A percentile compares a stretch with the other conserved stretches of the same genome.
Conservation (phyloP, 805 yeast species). For the Hanseniaspora osmophila region DNA sequence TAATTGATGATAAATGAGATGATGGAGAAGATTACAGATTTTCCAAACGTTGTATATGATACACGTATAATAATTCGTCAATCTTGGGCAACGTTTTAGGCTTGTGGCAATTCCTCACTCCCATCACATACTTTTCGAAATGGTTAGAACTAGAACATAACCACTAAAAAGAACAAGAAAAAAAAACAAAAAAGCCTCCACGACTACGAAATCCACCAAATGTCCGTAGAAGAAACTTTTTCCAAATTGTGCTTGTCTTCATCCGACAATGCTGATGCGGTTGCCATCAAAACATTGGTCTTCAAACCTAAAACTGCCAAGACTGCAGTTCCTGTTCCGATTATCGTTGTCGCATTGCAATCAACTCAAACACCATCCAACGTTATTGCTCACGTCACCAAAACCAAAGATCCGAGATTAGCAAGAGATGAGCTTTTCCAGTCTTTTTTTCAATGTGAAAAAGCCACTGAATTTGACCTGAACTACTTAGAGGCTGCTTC, state of each 20-base stretch:
- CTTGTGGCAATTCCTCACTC: no score
- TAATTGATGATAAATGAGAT: no score
- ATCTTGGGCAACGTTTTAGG: no score
- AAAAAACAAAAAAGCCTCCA: no score
- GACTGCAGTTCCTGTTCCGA: slow-evolving; percentile 62
- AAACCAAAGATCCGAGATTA: slow-evolving; percentile 72
- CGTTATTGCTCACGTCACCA: slow-evolving; percentile 49
- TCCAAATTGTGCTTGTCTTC: slow-evolving; percentile 51
- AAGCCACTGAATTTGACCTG: slow-evolving; percentile 20
- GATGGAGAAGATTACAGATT: no score
- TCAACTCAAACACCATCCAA: slow-evolving; percentile 57
- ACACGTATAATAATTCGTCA: no score
- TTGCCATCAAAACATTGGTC: slow-evolving; percentile 58
- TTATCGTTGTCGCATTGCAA: slow-evolving; percentile 63
- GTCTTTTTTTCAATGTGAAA: slow-evolving; percentile 29
- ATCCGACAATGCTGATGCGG: slow-evolving; percentile 33
- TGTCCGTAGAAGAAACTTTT: slow-evolving; percentile 58
- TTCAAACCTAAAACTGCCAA: slow-evolving; percentile 89
- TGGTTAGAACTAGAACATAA: no score
- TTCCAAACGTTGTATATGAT: no score
- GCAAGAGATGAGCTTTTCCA: slow-evolving; percentile 71
- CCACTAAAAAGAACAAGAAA: no score
- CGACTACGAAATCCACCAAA: slow-evolving; percentile 10
- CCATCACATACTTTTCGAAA: no score
- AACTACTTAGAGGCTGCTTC: slow-evolving; percentile 26